phyloP scores from a whole-genome alignment of 768 basidiomycete genomes.

The Suillus fuscotomentosus region DNA sequence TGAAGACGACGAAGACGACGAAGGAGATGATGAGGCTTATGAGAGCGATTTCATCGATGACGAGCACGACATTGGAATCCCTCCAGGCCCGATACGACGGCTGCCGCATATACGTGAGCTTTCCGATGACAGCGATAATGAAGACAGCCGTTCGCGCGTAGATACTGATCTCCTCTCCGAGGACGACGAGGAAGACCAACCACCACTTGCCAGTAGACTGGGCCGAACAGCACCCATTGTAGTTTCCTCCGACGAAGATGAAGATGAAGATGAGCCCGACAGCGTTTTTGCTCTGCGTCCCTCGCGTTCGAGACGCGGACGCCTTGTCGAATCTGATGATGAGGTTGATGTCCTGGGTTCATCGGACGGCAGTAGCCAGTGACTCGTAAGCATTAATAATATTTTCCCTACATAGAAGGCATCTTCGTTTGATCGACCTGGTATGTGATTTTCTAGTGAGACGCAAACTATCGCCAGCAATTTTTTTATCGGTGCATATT shows the following conservation, averaged over 20 bases:
- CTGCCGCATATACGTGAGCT: conserved; percentile 26
- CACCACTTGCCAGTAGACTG: conserved; percentile 1
- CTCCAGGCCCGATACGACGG: background rate
- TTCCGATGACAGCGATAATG: conserved; percentile 13
- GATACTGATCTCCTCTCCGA: conserved; percentile 9
- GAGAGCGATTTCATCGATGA: conserved; percentile 62
- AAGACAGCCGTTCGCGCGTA: conserved; percentile 2
- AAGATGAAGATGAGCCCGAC: conserved; percentile 15
- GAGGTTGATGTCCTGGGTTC: conserved; percentile 11
- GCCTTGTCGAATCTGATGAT: conserved; percentile 22
- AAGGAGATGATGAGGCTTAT: conserved; percentile 37
- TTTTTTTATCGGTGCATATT: background rate
- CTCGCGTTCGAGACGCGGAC: background rate
- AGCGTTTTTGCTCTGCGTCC: background rate
- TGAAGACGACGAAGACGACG: conserved; percentile 16
- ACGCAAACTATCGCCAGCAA: background rate
- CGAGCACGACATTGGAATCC: conserved; percentile 21
- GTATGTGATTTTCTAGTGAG: background rate
- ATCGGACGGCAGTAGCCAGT: conserved; percentile 1
- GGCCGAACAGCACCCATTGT: background rate
- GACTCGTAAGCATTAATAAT: conserved; percentile 5
- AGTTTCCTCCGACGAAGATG: conserved; percentile 20
- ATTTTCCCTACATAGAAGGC: conserved; percentile 1
- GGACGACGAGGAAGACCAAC: background rate
- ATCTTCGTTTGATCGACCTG: background rate